These are phyloP conservation scores for Sugiyamaella pinicola DNA, from an alignment of 1,139 yeast genomes.

Conservation along the genomic window DNA sequence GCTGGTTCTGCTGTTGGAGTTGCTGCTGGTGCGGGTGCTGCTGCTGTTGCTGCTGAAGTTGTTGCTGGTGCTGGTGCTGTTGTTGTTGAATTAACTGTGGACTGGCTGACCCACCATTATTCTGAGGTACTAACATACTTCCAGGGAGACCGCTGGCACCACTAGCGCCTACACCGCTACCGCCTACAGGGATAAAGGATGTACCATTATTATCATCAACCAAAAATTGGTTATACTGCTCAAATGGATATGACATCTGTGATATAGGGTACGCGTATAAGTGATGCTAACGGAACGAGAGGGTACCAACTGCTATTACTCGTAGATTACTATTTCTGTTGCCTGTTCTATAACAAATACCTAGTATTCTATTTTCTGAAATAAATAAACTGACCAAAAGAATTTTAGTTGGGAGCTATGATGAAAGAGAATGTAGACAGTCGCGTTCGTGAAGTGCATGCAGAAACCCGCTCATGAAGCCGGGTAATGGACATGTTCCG, in stretches of 20 bases:
- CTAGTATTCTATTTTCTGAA: too few species aligned
- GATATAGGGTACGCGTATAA: too few species aligned
- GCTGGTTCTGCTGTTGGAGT: conserved; percentile 1
- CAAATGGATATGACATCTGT: conserved; percentile 19
- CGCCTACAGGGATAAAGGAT: neutral
- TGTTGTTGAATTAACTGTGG: conserved; percentile 24
- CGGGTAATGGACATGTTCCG: too few species aligned
- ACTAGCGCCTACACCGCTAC: neutral
- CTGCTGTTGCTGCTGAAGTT: conserved; percentile 19
- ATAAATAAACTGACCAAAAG: too few species aligned
- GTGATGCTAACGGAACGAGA: too few species aligned
- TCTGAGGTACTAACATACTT: conserved; percentile 7
- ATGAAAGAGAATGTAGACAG: conserved; percentile 11
- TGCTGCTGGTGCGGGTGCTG: conserved; percentile 23
- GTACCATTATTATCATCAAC: conserved; percentile 7
- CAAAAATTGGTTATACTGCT: conserved; percentile 16
- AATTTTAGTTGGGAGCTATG: neutral
- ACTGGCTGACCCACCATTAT: conserved; percentile 22
- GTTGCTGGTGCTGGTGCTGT: conserved; percentile 23
- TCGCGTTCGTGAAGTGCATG: conserved; percentile 13
- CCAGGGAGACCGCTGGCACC: neutral
- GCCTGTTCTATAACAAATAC: too few species aligned
- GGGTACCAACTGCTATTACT: too few species aligned
- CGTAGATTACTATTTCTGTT: too few species aligned
- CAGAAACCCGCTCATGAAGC: neutral